These are phyloP conservation scores for Rubroshorea leprosula DNA, from an alignment of 345 rosid genomes.

Conservation along the genomic window DNA sequence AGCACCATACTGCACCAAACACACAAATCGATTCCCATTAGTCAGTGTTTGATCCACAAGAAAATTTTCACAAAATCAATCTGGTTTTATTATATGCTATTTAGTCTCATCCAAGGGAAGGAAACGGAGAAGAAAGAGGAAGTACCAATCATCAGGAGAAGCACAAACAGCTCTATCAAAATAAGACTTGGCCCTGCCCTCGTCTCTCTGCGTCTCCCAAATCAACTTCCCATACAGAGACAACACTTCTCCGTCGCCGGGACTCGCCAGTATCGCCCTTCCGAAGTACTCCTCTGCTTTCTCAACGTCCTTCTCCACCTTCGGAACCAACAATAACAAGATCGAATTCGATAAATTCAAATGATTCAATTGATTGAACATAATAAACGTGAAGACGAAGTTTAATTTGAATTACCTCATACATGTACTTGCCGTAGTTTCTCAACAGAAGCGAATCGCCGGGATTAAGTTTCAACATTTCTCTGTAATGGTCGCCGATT, in stretches of 20 bases:
- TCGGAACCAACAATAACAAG: not conserved
- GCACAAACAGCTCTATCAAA: constrained; percentile 64
- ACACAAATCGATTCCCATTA: not conserved
- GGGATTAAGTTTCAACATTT: constrained; percentile 61
- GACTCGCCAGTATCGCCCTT: constrained; percentile 65
- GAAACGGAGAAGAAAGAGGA: too few species aligned
- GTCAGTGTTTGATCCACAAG: too few species aligned
- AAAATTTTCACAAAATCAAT: too few species aligned
- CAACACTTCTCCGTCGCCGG: constrained; percentile 76
- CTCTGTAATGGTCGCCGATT: constrained; percentile 60
- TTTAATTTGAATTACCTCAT: constrained; percentile 54
- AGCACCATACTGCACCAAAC: constrained; percentile 60
- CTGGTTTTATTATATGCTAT: too few species aligned
- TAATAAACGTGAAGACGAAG: too few species aligned
- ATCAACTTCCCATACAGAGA: constrained; percentile 70
- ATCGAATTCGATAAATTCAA: not conserved
- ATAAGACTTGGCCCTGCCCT: constrained; percentile 55
- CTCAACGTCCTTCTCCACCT: constrained; percentile 66
- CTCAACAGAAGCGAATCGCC: constrained; percentile 56
- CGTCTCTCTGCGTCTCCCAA: constrained; percentile 63
- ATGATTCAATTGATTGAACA: not conserved
- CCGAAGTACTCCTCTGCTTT: constrained; percentile 72
- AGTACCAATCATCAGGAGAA: constrained; percentile 78
- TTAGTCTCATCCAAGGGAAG: too few species aligned
- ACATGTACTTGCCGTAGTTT: constrained; percentile 70